Evolutionary conservation across 768 basidiomycete species (phyloP), one percentile per base, ranked within the genome.

Genomic region (Podaxis sp.): DNA sequence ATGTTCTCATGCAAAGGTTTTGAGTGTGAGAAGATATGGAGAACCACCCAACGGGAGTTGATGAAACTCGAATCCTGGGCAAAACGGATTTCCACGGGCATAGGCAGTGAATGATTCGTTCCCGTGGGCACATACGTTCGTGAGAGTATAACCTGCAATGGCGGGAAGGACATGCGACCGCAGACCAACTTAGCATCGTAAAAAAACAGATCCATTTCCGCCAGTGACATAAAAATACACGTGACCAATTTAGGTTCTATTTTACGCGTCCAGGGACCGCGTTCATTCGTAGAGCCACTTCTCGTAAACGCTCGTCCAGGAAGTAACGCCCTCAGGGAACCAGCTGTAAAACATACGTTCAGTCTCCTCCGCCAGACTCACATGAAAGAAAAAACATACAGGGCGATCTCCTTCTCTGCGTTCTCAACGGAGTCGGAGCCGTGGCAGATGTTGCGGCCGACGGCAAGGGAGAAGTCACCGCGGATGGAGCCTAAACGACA

Each of bases 391-490:
- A 22, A 8, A 38, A 81, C 92, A 70, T 68, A 96, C 91, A 99
- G 87, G 48, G 79, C 80, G 70, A 99, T 98, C 80, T 99, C 96
- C 82, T 96, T 95, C 77, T 98, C 87, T 39, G 93, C 93, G 68
- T 74, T 92, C 77, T 93, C 93, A 67, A 94, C 90, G 59, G 91
- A 83, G 78, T 95, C 93, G 57, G 92, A 94, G 63, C 93, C 93
- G 73, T 95, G 93, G 81, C 90, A 92, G 76, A 95, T 90, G 83
- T 96, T 96, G 71, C 94, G 93, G 63, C 95, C 96, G 69, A 95
- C 90, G 68, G 95, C 93, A 70, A 99, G 89, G 70, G 88, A 90
- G 78, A 84, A 97, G 81, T 97, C 95, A 63, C 95, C 96, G 76
- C 96, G 94, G 82, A 98, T 98, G 66, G 95, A 92, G 64, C 94